Percentiles rank a stretch among this genome's conserved stretches.
Evolutionary conservation across 2,329 filamentous ascomycete species (phyloP).

Genomic region (Phoma sp.): DNA sequence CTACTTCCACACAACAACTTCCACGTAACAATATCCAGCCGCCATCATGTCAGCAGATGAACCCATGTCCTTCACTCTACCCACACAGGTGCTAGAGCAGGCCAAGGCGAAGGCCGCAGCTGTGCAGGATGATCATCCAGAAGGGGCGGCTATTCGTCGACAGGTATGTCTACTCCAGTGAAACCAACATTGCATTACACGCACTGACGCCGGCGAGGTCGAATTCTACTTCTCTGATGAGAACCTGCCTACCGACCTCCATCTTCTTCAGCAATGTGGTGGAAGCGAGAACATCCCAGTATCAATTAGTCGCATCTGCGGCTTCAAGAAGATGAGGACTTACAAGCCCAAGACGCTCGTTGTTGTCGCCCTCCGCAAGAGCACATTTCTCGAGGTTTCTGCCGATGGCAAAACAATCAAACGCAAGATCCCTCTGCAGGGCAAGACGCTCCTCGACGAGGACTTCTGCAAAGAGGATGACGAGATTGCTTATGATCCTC

Average conservation of each 20-base stretch:
- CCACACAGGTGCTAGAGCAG: slow-evolving; percentile 4
- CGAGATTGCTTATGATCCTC: slow-evolving; percentile 44
- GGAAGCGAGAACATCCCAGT: slow-evolving; percentile 53
- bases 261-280: slow-evolving; percentile 53
- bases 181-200: too few species aligned
- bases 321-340: slow-evolving; percentile 56
- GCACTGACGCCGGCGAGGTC: slow-evolving; percentile 44
- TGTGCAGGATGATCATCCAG: slow-evolving; percentile 31
- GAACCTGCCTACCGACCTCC: slow-evolving; percentile 53
- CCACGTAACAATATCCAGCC: background rate
- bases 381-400: slow-evolving; percentile 52
- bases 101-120: background rate
- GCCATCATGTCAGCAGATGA: slow-evolving; percentile 4
- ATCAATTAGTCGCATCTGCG: slow-evolving; percentile 52
- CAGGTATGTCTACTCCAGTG: slow-evolving; percentile 38
- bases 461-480: slow-evolving; percentile 32
- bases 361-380: slow-evolving; percentile 52
- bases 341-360: slow-evolving; percentile 52
- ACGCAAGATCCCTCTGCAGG: slow-evolving; percentile 51
- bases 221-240: slow-evolving; percentile 61
- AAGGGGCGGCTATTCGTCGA: slow-evolving; percentile 37
- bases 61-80: background rate
- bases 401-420: slow-evolving; percentile 52
- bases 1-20: too few species aligned
- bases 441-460: slow-evolving; percentile 39